These are phyloP conservation scores for Mycena filopes DNA, from an alignment of 768 basidiomycete genomes.

Conservation along the genomic window DNA sequence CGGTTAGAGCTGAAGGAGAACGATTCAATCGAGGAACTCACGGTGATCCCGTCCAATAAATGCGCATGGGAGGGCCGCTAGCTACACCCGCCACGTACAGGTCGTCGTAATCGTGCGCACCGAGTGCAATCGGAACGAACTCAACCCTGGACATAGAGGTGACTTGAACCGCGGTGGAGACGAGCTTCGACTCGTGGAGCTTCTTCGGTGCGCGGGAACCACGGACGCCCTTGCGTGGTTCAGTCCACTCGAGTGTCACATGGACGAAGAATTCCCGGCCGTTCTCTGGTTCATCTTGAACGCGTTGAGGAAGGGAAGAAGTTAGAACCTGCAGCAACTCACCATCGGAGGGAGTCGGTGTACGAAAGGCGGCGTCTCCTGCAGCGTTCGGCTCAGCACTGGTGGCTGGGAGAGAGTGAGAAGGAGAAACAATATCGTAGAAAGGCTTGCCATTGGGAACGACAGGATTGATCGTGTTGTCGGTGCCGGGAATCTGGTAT, in stretches of 20 bases:
- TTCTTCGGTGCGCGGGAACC: too few species aligned
- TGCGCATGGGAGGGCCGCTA: not conserved
- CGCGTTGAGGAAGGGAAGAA: too few species aligned
- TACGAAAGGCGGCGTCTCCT: too few species aligned
- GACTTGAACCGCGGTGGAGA: not conserved
- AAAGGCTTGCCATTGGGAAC: too few species aligned
- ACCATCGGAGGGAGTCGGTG: too few species aligned
- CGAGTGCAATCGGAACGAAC: conserved; percentile 5
- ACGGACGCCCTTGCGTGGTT: conserved; percentile 1
- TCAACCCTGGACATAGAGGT: not conserved
- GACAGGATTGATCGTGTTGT: too few species aligned
- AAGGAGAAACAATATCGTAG: too few species aligned
- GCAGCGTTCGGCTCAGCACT: too few species aligned
- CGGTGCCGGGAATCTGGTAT: too few species aligned
- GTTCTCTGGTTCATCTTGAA: too few species aligned
- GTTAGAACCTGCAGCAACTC: too few species aligned
- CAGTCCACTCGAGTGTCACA: conserved; percentile 9
- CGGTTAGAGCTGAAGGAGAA: not conserved
- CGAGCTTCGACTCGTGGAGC: conserved; percentile 11
- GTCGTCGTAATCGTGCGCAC: conserved; percentile 1
- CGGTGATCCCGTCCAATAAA: conserved; percentile 6
- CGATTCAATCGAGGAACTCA: not conserved
- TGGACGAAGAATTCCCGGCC: conserved; percentile 4
- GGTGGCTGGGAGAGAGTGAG: too few species aligned
- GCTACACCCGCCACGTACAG: not conserved